Conservation (phyloP, 352 stramenopile genomes). For the Phytophthora vignae region DNA sequence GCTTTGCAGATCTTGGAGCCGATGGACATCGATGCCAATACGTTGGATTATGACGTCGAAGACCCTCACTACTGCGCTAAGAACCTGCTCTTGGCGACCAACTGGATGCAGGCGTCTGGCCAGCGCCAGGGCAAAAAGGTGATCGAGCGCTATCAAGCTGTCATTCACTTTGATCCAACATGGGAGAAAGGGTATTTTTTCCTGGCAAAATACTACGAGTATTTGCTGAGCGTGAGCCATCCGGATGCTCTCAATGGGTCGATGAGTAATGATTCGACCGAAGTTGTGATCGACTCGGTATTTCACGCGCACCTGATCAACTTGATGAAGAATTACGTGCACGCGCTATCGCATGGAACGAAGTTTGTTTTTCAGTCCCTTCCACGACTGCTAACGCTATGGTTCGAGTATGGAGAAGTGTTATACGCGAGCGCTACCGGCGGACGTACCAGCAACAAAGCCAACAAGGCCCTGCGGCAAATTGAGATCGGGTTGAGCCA, state of each 20-base stretch:
- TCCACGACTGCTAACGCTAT: conserved; percentile 96
- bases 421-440: conserved; percentile 47
- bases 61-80: conserved; percentile 84
- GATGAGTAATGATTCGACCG: conserved; percentile 48
- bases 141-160: conserved; percentile 94
- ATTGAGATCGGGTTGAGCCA: conserved; percentile 68
- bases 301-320: conserved; percentile 84
- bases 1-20: conserved; percentile 87
- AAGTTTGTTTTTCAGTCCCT: conserved; percentile 98
- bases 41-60: conserved; percentile 78
- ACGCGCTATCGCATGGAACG: conserved; percentile 79
- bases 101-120: conserved; percentile 96
- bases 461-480: conserved; percentile 70
- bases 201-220: conserved; percentile 93
- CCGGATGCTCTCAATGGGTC: conserved; percentile 49
- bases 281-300: conserved; percentile 57
- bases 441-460: conserved; percentile 44
- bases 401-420: conserved; percentile 96
- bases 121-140: conserved; percentile 95
- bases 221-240: conserved; percentile 84
- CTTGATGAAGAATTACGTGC: conserved; percentile 96
- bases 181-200: conserved; percentile 96
- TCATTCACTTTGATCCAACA: conserved; percentile 93
- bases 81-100: conserved; percentile 93
- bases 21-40: conserved; percentile 78